Conservation (phyloP, 306 rosid species). For the Vigna reflexopilosa region DNA sequence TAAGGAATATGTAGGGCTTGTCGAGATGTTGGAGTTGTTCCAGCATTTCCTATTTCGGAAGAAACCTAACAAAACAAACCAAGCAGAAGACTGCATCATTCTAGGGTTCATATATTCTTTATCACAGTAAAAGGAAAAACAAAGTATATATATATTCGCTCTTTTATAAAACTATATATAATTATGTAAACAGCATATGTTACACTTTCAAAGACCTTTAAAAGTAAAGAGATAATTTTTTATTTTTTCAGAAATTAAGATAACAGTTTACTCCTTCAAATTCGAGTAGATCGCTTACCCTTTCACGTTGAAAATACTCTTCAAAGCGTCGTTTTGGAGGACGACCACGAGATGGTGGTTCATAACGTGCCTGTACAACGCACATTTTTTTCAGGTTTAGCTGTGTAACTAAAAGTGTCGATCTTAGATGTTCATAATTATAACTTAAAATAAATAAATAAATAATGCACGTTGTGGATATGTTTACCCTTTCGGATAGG, state of each 20-base stretch:
- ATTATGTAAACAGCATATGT: background rate
- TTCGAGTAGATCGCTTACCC: background rate
- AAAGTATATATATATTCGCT: background rate
- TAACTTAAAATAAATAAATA: background rate
- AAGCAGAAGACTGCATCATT: background rate
- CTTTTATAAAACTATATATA: too few species aligned
- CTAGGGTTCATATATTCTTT: background rate
- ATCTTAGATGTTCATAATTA: background rate
- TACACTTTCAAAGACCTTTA: too few species aligned
- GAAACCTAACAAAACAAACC: constrained; percentile 6
- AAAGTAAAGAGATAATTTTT: too few species aligned
- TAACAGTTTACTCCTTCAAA: background rate
- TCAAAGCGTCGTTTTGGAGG: background rate
- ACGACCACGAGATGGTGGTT: constrained; percentile 14
- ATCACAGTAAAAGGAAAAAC: background rate
- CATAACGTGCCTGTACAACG: background rate
- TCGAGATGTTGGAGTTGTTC: background rate
- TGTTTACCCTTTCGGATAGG: background rate
- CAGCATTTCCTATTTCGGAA: background rate
- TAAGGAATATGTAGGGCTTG: background rate
- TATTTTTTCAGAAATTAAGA: background rate
- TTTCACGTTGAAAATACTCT: constrained; percentile 7
- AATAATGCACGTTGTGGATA: background rate
- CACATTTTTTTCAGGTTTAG: background rate
- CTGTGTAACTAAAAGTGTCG: background rate